Evolutionary conservation across 352 stramenopile species (phyloP), one percentile per base, ranked within the genome.

Genomic region (Phytophthora cajani): DNA sequence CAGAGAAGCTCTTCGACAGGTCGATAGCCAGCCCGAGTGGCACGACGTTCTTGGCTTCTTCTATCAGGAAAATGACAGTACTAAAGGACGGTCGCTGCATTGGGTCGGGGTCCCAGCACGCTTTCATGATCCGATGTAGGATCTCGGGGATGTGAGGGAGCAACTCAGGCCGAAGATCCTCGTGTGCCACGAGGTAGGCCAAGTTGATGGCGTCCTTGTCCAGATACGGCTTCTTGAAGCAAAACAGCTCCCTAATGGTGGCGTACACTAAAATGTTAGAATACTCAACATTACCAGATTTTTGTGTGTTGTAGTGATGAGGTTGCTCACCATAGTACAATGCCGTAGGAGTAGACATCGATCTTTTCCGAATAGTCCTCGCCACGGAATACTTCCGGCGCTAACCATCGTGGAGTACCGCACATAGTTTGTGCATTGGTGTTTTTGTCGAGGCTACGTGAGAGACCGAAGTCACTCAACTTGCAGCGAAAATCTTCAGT

Each of bases 311-410:
- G 44, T 53, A 36, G 10, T 58, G 42, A 16, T 49, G 49, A 36
- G 6, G 3, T 40, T 55, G n/a, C 58, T 12, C 67, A 92, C 87
- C 87, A 94, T 52, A 95, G 72, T 32, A 95, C 88, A 55, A 95
- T 92, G 64, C 84, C 81, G 65, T 92, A 93, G 30, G 85, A 93
- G 69, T 95, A 93, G 3, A 95, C 65, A 55, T 95, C 87, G 32
- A 95, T 91, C 74, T 95, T 95, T 61, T 95, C 87, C 40, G 84
- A 91, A 72, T 93, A 95, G 38, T 90, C 83, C 50, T 95, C 85
- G 38, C 87, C 87, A 27, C 85, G 84, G 49, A 93, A 95, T n/a
- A 95, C 85, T 68, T 95, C 87, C 30, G 87, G 87, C 23, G 87
- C 87, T 57, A 93, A 77, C 87, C 87, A 95, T 5, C 85, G 77